phyloP scores from a whole-genome alignment of 2,329 filamentous ascomycete genomes.

The Botrytis pseudocinerea region DNA sequence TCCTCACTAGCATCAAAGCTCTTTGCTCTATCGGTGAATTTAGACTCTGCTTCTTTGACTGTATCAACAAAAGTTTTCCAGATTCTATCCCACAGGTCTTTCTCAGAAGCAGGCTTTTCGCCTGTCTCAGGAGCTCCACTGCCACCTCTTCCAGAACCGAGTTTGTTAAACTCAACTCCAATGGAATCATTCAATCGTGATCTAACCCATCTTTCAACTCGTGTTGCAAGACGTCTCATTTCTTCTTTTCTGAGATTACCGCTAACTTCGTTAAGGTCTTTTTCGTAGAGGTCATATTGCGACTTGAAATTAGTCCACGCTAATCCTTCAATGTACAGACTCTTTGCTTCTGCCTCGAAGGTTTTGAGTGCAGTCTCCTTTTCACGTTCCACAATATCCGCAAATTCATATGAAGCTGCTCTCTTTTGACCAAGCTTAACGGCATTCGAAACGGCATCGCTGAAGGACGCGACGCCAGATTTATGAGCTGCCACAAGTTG shows the following conservation, averaged over 20 bases:
- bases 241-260: slow-evolving; percentile 85
- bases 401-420: slow-evolving; percentile 88
- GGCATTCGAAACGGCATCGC: slow-evolving; percentile 78
- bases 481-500: slow-evolving; percentile 90
- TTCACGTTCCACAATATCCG: slow-evolving; percentile 83
- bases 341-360: slow-evolving; percentile 75
- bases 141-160: slow-evolving; percentile 84
- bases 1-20: slow-evolving; percentile 91
- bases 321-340: slow-evolving; percentile 74
- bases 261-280: slow-evolving; percentile 89
- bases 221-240: slow-evolving; percentile 86
- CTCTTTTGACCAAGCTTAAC: slow-evolving; percentile 94
- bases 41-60: slow-evolving; percentile 79
- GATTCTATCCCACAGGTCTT: slow-evolving; percentile 92
- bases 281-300: slow-evolving; percentile 77
- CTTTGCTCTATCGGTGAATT: slow-evolving; percentile 84
- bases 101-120: slow-evolving; percentile 72
- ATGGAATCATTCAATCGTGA: slow-evolving; percentile 84
- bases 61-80: slow-evolving; percentile 84
- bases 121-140: slow-evolving; percentile 76
- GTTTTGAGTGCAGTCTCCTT: slow-evolving; percentile 72
- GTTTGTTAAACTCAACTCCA: slow-evolving; percentile 92
- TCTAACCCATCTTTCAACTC: slow-evolving; percentile 92
- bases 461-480: slow-evolving; percentile 78
- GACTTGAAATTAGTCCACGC: slow-evolving; percentile 85